These are phyloP conservation scores for Eutrema heterophyllum DNA, from an alignment of 345 rosid genomes.

Conservation along the genomic window DNA sequence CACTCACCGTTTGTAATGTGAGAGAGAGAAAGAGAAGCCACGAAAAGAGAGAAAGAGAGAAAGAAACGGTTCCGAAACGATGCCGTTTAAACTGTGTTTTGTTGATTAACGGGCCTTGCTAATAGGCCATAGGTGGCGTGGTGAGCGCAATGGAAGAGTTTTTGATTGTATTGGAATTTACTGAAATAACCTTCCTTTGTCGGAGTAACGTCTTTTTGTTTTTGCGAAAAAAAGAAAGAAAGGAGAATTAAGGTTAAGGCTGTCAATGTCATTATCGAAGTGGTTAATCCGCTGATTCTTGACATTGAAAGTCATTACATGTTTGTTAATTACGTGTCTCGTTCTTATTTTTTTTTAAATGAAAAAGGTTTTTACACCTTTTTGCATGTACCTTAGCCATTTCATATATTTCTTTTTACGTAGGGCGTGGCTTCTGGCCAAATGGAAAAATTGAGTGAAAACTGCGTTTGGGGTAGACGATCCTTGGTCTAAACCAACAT, in stretches of 20 bases:
- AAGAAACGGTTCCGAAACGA: background rate
- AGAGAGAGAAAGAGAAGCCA: constrained; percentile 11
- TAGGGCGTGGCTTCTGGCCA: no score
- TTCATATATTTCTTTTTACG: no score
- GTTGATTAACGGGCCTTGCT: background rate
- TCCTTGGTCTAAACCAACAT: no score
- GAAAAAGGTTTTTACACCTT: no score
- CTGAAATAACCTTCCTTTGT: background rate
- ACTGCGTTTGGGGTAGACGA: no score
- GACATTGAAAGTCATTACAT: background rate
- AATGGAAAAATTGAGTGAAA: no score
- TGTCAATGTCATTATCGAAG: constrained; percentile 18
- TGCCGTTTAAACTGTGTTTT: background rate
- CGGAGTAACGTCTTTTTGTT: background rate
- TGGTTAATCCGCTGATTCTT: constrained; percentile 8
- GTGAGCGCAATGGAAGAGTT: background rate
- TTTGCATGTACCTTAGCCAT: no score
- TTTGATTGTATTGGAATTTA: background rate
- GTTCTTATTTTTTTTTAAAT: no score
- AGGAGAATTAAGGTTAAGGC: background rate
- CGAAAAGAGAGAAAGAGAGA: background rate
- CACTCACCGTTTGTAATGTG: constrained; percentile 25
- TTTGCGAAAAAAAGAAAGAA: no score
- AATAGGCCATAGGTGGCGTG: background rate
- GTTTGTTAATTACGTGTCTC: constrained; percentile 14